These are phyloP conservation scores for Marsdenia floribunda DNA, from an alignment of 257 asterid species.

Conservation along the genomic window DNA sequence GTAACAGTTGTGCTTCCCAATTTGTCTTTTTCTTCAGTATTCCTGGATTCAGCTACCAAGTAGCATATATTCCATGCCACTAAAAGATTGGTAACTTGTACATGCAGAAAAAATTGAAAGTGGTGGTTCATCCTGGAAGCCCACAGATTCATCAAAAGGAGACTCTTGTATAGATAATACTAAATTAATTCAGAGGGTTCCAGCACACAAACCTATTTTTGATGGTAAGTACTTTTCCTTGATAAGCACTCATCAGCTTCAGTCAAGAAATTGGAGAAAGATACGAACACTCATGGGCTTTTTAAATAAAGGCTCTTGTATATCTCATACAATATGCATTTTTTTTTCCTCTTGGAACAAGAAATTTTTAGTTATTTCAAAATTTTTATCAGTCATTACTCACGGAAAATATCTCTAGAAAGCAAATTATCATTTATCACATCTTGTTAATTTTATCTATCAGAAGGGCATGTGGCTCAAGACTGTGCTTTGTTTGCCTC, in stretches of 20 bases:
- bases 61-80: neutral
- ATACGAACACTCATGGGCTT: neutral
- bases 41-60: neutral
- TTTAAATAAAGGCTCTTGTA: neutral
- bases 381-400: neutral
- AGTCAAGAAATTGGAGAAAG: neutral
- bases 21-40: slow-evolving; percentile 1
- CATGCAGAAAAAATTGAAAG: neutral
- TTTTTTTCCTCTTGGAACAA: neutral
- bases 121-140: neutral
- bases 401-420: neutral
- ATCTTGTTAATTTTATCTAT: neutral
- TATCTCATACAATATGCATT: neutral
- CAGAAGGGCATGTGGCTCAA: neutral
- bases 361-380: neutral
- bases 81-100: neutral
- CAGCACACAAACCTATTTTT: slow-evolving; percentile 5
- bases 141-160: neutral
- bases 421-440: neutral
- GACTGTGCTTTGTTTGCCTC: slow-evolving; percentile 8
- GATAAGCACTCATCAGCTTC: neutral
- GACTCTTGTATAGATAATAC: slow-evolving; percentile 1
- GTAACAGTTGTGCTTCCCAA: slow-evolving; percentile 5
- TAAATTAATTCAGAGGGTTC: slow-evolving; percentile 12
- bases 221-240: slow-evolving; percentile 12